Evolutionary conservation across 345 rosid genomes (phyloP).

Genomic region (Hibiscus mutabilis): DNA sequence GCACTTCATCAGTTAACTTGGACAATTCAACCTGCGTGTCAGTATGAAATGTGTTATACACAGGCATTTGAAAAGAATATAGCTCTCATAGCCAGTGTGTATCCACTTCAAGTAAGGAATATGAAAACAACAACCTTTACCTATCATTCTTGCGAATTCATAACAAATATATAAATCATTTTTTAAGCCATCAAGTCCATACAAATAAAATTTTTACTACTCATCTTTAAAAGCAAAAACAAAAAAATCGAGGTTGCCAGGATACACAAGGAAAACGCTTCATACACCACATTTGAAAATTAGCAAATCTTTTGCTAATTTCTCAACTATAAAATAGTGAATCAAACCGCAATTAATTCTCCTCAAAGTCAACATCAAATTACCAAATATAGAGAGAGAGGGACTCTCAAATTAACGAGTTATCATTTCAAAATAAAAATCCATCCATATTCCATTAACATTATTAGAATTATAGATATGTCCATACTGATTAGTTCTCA

Average conservation of each 20-base stretch:
- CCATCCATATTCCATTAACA: background rate
- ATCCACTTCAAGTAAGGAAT: background rate
- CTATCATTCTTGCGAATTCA: background rate
- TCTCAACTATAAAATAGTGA: background rate
- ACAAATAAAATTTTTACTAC: background rate
- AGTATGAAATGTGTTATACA: background rate
- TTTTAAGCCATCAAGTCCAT: background rate
- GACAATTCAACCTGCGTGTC: slow-evolving; percentile 4
- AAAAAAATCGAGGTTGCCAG: too few species aligned
- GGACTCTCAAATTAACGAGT: background rate
- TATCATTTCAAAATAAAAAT: background rate
- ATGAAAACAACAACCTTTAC: background rate
- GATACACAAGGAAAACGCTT: too few species aligned
- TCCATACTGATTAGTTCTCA: background rate
- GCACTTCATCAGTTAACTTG: slow-evolving; percentile 10
- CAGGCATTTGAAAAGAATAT: background rate
- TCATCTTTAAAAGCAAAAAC: background rate
- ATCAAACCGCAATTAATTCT: background rate
- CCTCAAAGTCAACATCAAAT: background rate
- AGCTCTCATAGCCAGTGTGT: background rate
- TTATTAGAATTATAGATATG: background rate
- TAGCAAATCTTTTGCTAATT: too few species aligned
- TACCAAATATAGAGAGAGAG: too few species aligned
- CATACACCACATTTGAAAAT: too few species aligned
- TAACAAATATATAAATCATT: background rate